phyloP scores from a whole-genome alignment of 225 moss, liverwort and hornwort genomes.

The Rhytidiadelphus loreus region DNA sequence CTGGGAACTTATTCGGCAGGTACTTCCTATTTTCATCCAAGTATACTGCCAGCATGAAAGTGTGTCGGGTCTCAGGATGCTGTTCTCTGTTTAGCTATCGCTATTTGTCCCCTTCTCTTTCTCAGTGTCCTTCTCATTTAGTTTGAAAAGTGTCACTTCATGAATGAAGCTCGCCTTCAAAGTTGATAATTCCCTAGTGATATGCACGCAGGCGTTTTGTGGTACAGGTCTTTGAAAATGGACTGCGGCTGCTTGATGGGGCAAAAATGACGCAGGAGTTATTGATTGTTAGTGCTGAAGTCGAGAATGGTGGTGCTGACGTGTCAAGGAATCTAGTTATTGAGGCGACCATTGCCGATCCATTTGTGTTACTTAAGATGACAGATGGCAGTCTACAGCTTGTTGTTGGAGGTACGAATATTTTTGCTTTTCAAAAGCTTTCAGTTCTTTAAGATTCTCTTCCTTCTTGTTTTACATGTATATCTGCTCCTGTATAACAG shows the following conservation, averaged over 20 bases:
- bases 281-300: conserved; percentile 18
- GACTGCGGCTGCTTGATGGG: conserved; percentile 87
- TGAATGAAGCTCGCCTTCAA: background rate
- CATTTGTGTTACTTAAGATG: conserved; percentile 80
- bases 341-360: conserved; percentile 71
- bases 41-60: background rate
- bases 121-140: background rate
- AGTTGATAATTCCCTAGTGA: background rate
- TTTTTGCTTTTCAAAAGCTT: background rate
- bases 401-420: conserved; percentile 46
- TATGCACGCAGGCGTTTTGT: conserved; percentile 57
- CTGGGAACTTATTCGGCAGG: conserved; percentile 89
- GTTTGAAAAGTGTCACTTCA: background rate
- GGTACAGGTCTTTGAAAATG: conserved; percentile 69
- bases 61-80: background rate
- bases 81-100: background rate
- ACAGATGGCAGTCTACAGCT: conserved; percentile 71
- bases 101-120: background rate
- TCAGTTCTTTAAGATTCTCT: background rate
- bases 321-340: conserved; percentile 25
- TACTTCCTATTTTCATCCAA: background rate
- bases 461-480: background rate
- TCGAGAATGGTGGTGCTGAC: conserved; percentile 26
- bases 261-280: conserved; percentile 66
- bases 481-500: background rate